These are phyloP conservation scores for Acacia concinna DNA, from an alignment of 331 rosid species.

Conservation along the genomic window DNA sequence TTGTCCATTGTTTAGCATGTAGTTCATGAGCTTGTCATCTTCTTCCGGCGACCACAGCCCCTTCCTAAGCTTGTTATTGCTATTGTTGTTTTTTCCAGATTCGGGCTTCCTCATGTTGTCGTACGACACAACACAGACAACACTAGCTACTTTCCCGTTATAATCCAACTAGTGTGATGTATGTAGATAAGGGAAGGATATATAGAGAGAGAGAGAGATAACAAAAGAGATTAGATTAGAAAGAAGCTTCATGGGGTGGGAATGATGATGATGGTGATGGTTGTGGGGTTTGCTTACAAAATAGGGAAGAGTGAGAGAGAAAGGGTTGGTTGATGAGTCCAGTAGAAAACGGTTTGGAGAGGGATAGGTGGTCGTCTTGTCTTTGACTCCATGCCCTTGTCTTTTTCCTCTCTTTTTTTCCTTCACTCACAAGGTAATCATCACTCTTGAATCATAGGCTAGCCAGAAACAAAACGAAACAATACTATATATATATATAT, in stretches of 20 bases:
- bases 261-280: constrained; percentile 59
- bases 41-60: constrained; percentile 88
- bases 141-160: not conserved
- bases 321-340: constrained; percentile 79
- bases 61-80: constrained; percentile 49
- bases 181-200: constrained; percentile 45
- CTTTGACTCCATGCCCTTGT: constrained; percentile 67
- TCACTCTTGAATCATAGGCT: constrained; percentile 33
- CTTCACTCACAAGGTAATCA: constrained; percentile 65
- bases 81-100: constrained; percentile 27
- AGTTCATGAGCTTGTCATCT: constrained; percentile 71
- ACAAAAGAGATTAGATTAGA: not conserved
- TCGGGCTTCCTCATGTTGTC: constrained; percentile 69
- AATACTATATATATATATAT: not conserved
- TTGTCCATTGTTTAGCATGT: constrained; percentile 75
- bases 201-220: constrained; percentile 47
- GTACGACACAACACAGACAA: not conserved
- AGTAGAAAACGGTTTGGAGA: constrained; percentile 90
- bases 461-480: not conserved
- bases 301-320: constrained; percentile 58
- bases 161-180: constrained; percentile 60
- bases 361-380: constrained; percentile 65
- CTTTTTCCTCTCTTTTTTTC: constrained; percentile 30
- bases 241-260: constrained; percentile 70
- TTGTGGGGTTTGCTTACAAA: constrained; percentile 93